phyloP scores from a whole-genome alignment of 2,329 filamentous ascomycete genomes.

The Aaosphaeria pasadenensis region DNA sequence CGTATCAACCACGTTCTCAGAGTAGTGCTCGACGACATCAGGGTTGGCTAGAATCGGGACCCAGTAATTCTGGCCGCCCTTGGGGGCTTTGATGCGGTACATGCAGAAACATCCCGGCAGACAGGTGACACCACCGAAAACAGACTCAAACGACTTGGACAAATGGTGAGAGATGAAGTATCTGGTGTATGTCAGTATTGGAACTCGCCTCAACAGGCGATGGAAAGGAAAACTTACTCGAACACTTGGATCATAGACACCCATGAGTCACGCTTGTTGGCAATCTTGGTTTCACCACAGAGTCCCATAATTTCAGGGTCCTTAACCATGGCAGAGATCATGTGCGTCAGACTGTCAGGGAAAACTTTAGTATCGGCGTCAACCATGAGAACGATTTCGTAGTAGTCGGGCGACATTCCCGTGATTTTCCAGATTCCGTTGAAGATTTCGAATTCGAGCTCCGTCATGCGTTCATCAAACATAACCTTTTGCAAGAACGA shows the following conservation, averaged over 20 bases:
- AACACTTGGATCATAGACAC: constrained; percentile 98
- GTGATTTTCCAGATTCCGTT: constrained; percentile 99
- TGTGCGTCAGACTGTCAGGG: constrained; percentile 96
- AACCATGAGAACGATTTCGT: constrained; percentile 97
- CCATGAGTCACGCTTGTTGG: constrained; percentile 94
- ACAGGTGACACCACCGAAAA: constrained; percentile 98
- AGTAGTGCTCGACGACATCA: constrained; percentile 98
- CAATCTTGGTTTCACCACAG: constrained; percentile 98
- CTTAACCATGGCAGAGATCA: constrained; percentile 98
- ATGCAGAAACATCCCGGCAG: constrained; percentile 99
- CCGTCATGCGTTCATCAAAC: constrained; percentile 99
- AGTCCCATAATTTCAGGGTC: constrained; percentile 99
- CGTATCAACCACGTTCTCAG: constrained; percentile 97
- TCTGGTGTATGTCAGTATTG: constrained; percentile 13
- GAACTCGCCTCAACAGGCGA: constrained; percentile 38
- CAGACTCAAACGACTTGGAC: constrained; percentile 94
- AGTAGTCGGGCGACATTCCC: constrained; percentile 96
- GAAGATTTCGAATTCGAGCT: constrained; percentile 99
- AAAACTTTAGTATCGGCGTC: constrained; percentile 99
- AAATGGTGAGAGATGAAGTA: constrained; percentile 99
- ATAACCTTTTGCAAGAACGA: constrained; percentile 99
- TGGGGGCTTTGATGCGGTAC: constrained; percentile 99
- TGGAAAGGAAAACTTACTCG: constrained; percentile 46
- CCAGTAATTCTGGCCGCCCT: constrained; percentile 99
- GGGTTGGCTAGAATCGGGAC: constrained; percentile 97